phyloP scores from a whole-genome alignment of 768 basidiomycete species.

The Peribolospora kevripleyi region DNA sequence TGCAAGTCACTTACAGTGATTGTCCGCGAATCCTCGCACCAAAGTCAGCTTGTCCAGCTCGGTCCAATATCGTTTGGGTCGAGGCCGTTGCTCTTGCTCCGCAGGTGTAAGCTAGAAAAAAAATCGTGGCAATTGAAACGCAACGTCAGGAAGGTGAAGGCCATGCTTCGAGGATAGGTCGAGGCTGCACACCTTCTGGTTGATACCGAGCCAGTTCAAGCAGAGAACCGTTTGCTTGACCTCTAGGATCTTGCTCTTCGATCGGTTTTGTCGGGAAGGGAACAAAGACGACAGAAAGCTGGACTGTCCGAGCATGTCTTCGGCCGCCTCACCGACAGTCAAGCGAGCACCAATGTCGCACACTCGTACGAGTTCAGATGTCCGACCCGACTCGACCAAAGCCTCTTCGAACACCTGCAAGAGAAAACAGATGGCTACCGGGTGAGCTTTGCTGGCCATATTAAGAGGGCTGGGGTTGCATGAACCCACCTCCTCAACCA shows the following conservation, averaged over 20 bases:
- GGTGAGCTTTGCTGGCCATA: too few relatives aligned
- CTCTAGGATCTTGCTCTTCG: slow-evolving; percentile 1
- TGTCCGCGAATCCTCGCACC: slow-evolving; percentile 1
- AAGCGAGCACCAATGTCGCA: slow-evolving; percentile 5
- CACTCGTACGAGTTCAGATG: slow-evolving; percentile 1
- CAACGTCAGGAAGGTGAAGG: too few relatives aligned
- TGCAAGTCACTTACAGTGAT: background rate
- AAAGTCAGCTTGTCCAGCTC: slow-evolving; percentile 4
- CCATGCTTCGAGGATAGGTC: too few relatives aligned
- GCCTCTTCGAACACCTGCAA: slow-evolving; percentile 8
- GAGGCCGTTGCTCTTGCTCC: background rate
- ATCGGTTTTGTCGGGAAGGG: background rate
- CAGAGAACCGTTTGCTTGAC: slow-evolving; percentile 8
- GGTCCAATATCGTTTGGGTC: slow-evolving; percentile 9
- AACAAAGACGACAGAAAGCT: background rate
- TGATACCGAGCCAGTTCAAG: slow-evolving; percentile 10
- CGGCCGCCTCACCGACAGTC: slow-evolving; percentile 4
- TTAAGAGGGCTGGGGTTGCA: too few relatives aligned
- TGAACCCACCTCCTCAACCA: slow-evolving; percentile 7
- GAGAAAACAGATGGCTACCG: too few relatives aligned
- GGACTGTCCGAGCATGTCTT: background rate
- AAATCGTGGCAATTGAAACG: too few relatives aligned
- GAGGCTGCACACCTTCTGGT: background rate
- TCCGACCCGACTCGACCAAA: slow-evolving; percentile 6
- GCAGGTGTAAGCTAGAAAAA: background rate